A percentile compares a stretch with the other conserved stretches of the same genome.
Evolutionary conservation across 2,329 filamentous ascomycete genomes (phyloP).

Genomic region (Colletotrichum coccodes): DNA sequence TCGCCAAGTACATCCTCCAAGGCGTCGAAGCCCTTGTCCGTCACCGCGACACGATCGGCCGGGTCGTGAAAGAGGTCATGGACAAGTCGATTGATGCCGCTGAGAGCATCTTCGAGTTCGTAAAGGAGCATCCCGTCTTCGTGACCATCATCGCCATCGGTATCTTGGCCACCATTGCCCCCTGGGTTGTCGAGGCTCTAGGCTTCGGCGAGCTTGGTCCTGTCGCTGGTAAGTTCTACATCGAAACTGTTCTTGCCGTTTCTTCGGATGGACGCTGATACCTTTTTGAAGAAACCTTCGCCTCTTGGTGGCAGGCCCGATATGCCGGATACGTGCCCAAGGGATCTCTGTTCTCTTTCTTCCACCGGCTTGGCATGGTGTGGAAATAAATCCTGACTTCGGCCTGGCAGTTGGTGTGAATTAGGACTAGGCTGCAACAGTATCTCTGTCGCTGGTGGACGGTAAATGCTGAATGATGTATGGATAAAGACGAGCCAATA

Average conservation of each 20-base stretch:
- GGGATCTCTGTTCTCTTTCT: conserved; percentile 12
- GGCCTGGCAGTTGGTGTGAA: background rate
- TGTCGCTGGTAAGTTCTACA: background rate
- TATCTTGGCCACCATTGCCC: conserved; percentile 20
- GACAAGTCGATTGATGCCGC: conserved; percentile 14
- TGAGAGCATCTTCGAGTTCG: conserved; percentile 3
- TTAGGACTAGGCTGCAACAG: background rate
- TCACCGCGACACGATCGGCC: conserved; percentile 18
- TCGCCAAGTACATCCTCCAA: conserved; percentile 22
- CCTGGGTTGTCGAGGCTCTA: conserved; percentile 27
- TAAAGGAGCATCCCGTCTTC: conserved; percentile 13
- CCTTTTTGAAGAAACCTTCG: background rate
- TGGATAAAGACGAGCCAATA: background rate
- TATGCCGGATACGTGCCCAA: conserved; percentile 25
- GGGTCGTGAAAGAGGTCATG: conserved; percentile 12
- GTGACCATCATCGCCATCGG: conserved; percentile 28
- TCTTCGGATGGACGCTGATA: background rate
- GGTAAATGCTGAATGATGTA: background rate
- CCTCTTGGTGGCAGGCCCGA: conserved; percentile 18
- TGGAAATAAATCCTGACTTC: conserved; percentile 10
- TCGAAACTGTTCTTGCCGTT: too few relatives aligned
- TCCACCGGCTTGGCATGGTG: conserved; percentile 18
- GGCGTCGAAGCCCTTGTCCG: conserved; percentile 19
- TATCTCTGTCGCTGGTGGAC: background rate
- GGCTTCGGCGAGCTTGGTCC: conserved; percentile 29